Evolutionary conservation across 768 basidiomycete species (phyloP).

Genomic region (Strobilomyces dryophilus): DNA sequence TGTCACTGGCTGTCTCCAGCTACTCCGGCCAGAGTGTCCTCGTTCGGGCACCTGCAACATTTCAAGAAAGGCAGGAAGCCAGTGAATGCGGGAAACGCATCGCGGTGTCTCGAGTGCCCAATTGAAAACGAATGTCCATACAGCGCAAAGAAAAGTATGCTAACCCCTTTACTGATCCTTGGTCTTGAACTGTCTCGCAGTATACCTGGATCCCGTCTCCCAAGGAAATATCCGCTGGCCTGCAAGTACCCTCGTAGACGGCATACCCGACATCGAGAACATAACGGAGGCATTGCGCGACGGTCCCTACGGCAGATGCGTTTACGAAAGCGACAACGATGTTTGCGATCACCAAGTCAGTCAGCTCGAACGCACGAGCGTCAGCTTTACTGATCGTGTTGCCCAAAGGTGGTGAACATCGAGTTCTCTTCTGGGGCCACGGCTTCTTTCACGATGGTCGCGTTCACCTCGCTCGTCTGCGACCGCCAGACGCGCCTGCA

Average conservation of each 20-base stretch:
- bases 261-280: slow-evolving; percentile 83
- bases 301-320: slow-evolving; percentile 77
- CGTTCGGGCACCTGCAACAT: slow-evolving; percentile 83
- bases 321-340: slow-evolving; percentile 81
- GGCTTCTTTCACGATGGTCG: slow-evolving; percentile 86
- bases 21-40: slow-evolving; percentile 65
- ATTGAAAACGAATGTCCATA: slow-evolving; percentile 73
- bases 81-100: slow-evolving; percentile 56
- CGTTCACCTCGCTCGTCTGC: slow-evolving; percentile 75
- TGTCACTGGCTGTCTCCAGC: slow-evolving; percentile 73
- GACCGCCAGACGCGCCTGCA: slow-evolving; percentile 81
- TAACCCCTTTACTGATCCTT: background rate
- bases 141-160: slow-evolving; percentile 79
- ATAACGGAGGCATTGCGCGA: slow-evolving; percentile 64
- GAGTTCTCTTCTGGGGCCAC: slow-evolving; percentile 81
- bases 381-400: background rate
- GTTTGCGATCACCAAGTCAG: slow-evolving; percentile 81
- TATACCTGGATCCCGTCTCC: slow-evolving; percentile 75
- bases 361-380: background rate
- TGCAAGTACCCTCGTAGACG: slow-evolving; percentile 64
- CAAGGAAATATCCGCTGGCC: slow-evolving; percentile 56
- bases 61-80: slow-evolving; percentile 77
- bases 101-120: slow-evolving; percentile 74
- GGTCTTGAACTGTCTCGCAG: slow-evolving; percentile 33
- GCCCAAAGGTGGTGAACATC: slow-evolving; percentile 71